A percentile compares a stretch with the other conserved stretches of the same genome.
Evolutionary conservation across 495 filamentous ascomycete genomes (phyloP).

Genomic region (Immersiella caudata): DNA sequence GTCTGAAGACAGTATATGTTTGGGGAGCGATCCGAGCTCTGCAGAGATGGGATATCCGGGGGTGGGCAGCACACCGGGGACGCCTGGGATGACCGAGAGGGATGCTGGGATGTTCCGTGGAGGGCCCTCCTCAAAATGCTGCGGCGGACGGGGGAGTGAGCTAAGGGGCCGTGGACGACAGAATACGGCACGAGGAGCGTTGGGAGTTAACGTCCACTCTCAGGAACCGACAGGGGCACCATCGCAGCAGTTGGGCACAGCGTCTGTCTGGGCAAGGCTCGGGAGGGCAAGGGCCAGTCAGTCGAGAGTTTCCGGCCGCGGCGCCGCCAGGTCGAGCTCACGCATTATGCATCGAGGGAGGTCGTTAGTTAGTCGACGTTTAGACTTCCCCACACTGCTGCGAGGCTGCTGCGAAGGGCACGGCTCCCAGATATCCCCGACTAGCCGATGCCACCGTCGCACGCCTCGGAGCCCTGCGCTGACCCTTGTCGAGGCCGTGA

Average conservation of each 20-base stretch:
- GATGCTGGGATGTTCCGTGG: constrained; percentile 13
- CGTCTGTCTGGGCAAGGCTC: neutral
- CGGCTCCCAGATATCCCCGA: constrained; percentile 31
- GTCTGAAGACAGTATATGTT: constrained; percentile 39
- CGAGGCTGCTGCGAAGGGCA: constrained; percentile 18
- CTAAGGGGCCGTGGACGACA: constrained; percentile 24
- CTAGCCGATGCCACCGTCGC: constrained; percentile 18
- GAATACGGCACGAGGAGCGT: constrained; percentile 16
- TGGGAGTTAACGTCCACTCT: constrained; percentile 21
- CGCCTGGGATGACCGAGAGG: constrained; percentile 18
- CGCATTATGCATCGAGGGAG: constrained; percentile 40
- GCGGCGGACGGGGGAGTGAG: constrained; percentile 18
- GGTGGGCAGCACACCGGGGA: constrained; percentile 26
- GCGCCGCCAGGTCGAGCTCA: constrained; percentile 26
- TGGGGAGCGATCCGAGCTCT: constrained; percentile 31
- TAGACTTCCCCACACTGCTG: constrained; percentile 33
- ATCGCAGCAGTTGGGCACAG: constrained; percentile 23
- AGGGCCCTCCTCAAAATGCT: constrained; percentile 5
- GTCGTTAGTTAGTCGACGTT: constrained; percentile 35
- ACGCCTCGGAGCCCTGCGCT: constrained; percentile 14
- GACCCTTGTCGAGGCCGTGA: constrained; percentile 24
- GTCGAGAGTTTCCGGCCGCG: constrained; percentile 30
- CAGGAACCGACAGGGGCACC: constrained; percentile 29
- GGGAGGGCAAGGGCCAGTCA: constrained; percentile 11
- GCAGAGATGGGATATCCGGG: constrained; percentile 40